phyloP scores from a whole-genome alignment of 176 grass and related monocot genomes.

The Rhynchospora breviuscula region DNA sequence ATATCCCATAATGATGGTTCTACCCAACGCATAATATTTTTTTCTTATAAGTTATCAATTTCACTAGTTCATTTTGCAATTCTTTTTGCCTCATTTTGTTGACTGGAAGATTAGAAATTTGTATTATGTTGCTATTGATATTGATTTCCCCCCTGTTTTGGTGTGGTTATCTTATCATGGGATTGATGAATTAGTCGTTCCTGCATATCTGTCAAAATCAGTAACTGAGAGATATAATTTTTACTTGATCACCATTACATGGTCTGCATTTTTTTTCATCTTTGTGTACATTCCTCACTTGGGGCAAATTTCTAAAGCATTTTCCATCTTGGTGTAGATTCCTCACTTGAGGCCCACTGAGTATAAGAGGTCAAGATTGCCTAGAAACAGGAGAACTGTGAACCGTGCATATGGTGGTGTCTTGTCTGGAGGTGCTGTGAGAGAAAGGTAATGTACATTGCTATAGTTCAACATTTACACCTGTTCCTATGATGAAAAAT shows the following conservation, averaged over 20 bases:
- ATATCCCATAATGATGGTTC: not conserved
- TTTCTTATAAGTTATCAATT: not conserved
- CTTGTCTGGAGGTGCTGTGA: conserved; percentile 30
- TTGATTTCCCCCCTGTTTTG: not conserved
- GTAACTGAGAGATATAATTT: not conserved
- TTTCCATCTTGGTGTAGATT: conserved; percentile 12
- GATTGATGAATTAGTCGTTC: not conserved
- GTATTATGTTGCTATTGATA: not conserved
- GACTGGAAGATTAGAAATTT: not conserved
- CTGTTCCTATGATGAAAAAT: not conserved
- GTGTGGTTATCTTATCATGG: not conserved
- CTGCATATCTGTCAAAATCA: not conserved
- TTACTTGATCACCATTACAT: not conserved
- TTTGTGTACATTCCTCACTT: conserved; percentile 30
- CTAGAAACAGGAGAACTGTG: conserved; percentile 37
- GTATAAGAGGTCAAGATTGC: conserved; percentile 37
- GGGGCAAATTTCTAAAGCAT: not conserved
- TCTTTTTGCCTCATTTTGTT: not conserved
- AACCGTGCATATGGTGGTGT: conserved; percentile 38
- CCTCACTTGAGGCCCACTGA: conserved; percentile 32
- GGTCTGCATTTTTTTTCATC: not conserved
- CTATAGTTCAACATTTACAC: not conserved
- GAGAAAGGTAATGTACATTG: conserved; percentile 23
- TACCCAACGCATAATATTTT: not conserved
- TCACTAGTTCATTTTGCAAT: not conserved